Percentiles rank a stretch among this genome's conserved stretches.
Conservation (phyloP, 768 basidiomycete genomes). For the Phylloporus scabripes region DNA sequence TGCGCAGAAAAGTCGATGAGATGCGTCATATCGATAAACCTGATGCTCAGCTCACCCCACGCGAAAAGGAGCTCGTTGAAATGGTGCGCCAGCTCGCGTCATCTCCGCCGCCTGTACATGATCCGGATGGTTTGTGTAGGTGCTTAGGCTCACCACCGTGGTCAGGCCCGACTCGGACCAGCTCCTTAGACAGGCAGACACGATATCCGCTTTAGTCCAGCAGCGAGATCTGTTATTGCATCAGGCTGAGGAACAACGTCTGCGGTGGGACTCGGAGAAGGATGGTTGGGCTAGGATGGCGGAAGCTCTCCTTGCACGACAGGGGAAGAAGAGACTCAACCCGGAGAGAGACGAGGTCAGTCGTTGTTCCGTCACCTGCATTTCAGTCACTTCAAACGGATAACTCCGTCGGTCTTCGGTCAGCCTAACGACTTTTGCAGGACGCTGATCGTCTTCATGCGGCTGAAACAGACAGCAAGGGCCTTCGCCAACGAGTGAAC, state of each 20-base stretch:
- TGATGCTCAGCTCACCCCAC: slow-evolving; percentile 21
- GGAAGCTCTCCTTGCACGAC: slow-evolving; percentile 54
- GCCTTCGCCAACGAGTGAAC: slow-evolving; percentile 55
- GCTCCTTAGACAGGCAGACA: slow-evolving; percentile 55
- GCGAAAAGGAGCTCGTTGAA: slow-evolving; percentile 49
- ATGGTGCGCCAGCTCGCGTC: slow-evolving; percentile 44
- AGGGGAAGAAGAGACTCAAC: slow-evolving; percentile 37
- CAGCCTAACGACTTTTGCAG: slow-evolving; percentile 32
- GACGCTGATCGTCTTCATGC: slow-evolving; percentile 50
- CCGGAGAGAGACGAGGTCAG: slow-evolving; percentile 43
- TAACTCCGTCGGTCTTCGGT: not conserved
- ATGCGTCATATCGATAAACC: slow-evolving; percentile 33
- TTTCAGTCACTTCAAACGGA: not conserved
- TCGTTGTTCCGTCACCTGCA: not conserved
- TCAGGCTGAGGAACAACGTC: slow-evolving; percentile 53
- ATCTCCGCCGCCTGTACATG: slow-evolving; percentile 7
- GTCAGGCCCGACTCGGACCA: slow-evolving; percentile 39
- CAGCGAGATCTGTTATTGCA: slow-evolving; percentile 56
- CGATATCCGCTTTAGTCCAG: slow-evolving; percentile 47
- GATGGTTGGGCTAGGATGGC: slow-evolving; percentile 61
- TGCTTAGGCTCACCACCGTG: slow-evolving; percentile 42
- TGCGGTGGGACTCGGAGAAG: slow-evolving; percentile 57
- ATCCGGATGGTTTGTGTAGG: slow-evolving; percentile 30
- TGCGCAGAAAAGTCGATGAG: slow-evolving; percentile 44
- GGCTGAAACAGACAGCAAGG: slow-evolving; percentile 56